Conservation (phyloP, 2,329 filamentous ascomycete species). For the Diaporthe vexans region DNA sequence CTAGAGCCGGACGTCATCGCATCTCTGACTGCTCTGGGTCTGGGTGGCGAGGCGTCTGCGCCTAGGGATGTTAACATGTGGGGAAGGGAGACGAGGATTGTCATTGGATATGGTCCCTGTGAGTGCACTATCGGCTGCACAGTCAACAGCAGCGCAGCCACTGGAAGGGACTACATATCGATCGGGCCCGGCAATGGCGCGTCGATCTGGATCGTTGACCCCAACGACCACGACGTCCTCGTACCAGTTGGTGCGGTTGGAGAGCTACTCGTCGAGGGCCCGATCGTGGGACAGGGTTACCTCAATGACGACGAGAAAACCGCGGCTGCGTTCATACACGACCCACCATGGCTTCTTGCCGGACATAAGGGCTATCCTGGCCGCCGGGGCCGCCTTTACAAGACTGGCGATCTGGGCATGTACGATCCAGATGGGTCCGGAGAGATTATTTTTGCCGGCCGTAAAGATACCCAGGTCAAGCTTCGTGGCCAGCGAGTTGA, state of each 20-base stretch:
- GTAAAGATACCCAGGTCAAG: constrained; percentile 73
- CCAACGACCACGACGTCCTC: constrained; percentile 47
- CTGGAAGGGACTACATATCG: constrained; percentile 45
- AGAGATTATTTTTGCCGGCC: constrained; percentile 59
- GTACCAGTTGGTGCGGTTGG: constrained; percentile 50
- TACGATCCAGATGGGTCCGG: constrained; percentile 57
- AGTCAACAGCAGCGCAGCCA: constrained; percentile 46
- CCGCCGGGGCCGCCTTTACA: constrained; percentile 59
- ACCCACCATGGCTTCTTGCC: constrained; percentile 44
- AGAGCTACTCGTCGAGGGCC: constrained; percentile 57
- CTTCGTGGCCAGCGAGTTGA: constrained; percentile 71
- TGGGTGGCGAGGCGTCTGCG: constrained; percentile 68
- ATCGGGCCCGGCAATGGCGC: constrained; percentile 47
- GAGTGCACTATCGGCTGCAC: constrained; percentile 64
- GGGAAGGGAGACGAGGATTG: constrained; percentile 60
- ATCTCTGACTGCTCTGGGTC: constrained; percentile 60
- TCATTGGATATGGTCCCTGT: constrained; percentile 67
- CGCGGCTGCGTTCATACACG: constrained; percentile 48
- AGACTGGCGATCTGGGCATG: constrained; percentile 63
- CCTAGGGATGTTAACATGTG: constrained; percentile 62
- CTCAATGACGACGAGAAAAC: constrained; percentile 56
- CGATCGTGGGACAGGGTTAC: constrained; percentile 64
- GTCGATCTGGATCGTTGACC: constrained; percentile 48
- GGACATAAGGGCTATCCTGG: constrained; percentile 51
- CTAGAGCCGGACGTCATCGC: constrained; percentile 62